A percentile compares a stretch with the other conserved stretches of the same genome.
These are phyloP conservation scores for Talaromyces wortmannii DNA, from an alignment of 495 filamentous ascomycete genomes.

Conservation along the genomic window DNA sequence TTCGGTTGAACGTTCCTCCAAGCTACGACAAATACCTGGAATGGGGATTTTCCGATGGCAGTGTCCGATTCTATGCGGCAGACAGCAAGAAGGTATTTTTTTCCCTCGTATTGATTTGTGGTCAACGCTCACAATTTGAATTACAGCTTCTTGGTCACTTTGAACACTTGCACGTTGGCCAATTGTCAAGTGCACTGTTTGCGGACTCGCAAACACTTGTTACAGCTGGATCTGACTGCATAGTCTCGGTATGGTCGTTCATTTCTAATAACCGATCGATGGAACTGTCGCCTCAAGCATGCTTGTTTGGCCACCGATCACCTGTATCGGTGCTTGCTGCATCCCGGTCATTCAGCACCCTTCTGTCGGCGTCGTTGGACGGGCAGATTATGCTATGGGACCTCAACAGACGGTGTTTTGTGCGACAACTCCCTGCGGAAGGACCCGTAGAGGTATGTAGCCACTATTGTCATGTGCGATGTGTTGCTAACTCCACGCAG, in stretches of 20 bases:
- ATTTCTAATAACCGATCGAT: constrained; percentile 58
- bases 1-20: constrained; percentile 81
- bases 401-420: constrained; percentile 78
- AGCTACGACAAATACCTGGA: constrained; percentile 85
- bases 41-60: constrained; percentile 93
- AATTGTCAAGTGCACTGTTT: constrained; percentile 73
- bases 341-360: constrained; percentile 77
- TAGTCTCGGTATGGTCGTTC: constrained; percentile 73
- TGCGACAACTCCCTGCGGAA: constrained; percentile 60
- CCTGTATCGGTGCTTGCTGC: constrained; percentile 76
- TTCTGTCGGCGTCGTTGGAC: constrained; percentile 74
- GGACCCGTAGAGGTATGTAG: constrained; percentile 43
- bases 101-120: not conserved
- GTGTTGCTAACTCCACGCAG: constrained; percentile 35
- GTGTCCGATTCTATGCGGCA: constrained; percentile 78
- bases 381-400: constrained; percentile 89
- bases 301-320: constrained; percentile 81
- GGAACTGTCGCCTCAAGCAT: constrained; percentile 72
- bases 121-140: constrained; percentile 7
- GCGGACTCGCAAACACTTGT: constrained; percentile 86
- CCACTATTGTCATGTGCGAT: not conserved
- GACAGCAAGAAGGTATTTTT: constrained; percentile 58
- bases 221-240: constrained; percentile 87
- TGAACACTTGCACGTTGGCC: constrained; percentile 87
- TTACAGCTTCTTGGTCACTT: constrained; percentile 64